Evolutionary conservation across 1,284 basidiomycete species (phyloP).

Genomic region (Heterobasidion irregulare): DNA sequence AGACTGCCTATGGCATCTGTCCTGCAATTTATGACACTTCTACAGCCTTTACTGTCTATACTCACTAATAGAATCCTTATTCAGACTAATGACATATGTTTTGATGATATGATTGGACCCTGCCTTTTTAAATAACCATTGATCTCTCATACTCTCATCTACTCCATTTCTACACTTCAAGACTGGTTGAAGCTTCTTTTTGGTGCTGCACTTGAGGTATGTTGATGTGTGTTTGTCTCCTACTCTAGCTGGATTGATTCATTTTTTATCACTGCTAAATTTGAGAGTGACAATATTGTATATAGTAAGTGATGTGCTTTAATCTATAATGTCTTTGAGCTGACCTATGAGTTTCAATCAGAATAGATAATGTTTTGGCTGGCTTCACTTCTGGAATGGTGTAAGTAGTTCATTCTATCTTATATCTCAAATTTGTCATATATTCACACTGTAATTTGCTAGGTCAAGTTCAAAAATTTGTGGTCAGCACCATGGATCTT

Average conservation of each 20-base stretch:
- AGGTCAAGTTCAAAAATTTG: slow-evolving; percentile 22
- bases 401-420: slow-evolving; percentile 9
- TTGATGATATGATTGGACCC: background rate
- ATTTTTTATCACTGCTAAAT: slow-evolving; percentile 56
- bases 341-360: slow-evolving; percentile 1
- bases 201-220: slow-evolving; percentile 51
- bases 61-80: background rate
- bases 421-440: no score
- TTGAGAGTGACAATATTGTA: slow-evolving; percentile 44
- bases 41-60: background rate
- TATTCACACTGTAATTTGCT: background rate
- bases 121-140: slow-evolving; percentile 4
- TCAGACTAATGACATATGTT: background rate
- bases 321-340: background rate
- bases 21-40: background rate
- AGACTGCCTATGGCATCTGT: background rate
- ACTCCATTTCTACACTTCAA: slow-evolving; percentile 39
- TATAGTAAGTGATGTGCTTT: slow-evolving; percentile 12
- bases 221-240: slow-evolving; percentile 33
- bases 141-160: slow-evolving; percentile 24
- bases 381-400: slow-evolving; percentile 23
- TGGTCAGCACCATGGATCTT: slow-evolving; percentile 20
- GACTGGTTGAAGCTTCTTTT: slow-evolving; percentile 60
- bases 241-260: slow-evolving; percentile 39
- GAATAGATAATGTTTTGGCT: slow-evolving; percentile 27